A percentile compares a stretch with the other conserved stretches of the same genome.
Evolutionary conservation across 2,329 filamentous ascomycete species (phyloP).

Genomic region (Hirsutella thompsonii): DNA sequence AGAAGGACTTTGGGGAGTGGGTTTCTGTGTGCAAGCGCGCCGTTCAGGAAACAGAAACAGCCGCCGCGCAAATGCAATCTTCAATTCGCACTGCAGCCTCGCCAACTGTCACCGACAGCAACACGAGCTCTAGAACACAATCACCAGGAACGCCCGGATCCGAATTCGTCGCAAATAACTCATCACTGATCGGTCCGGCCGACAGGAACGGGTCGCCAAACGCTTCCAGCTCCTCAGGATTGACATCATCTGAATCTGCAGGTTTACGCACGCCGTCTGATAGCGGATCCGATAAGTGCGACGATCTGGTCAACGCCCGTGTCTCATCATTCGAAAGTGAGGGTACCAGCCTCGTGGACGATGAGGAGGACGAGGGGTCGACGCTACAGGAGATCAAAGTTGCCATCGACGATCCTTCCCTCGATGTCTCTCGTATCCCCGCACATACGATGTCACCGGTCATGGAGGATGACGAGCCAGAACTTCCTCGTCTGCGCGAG

Average conservation of each 20-base stretch:
- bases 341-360: background rate
- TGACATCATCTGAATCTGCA: background rate
- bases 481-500: conserved; percentile 22
- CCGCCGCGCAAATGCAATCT: background rate
- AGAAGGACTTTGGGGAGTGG: conserved; percentile 71
- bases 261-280: background rate
- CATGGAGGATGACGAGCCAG: conserved; percentile 17
- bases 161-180: too few species aligned
- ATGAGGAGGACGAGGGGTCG: background rate
- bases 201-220: background rate
- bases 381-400: background rate
- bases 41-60: conserved; percentile 54
- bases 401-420: background rate
- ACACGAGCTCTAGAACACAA: background rate
- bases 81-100: background rate
- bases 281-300: background rate
- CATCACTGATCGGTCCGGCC: background rate
- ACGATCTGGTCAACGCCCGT: background rate
- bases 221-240: background rate
- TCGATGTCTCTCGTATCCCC: conserved; percentile 5
- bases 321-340: background rate
- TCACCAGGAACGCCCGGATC: too few species aligned
- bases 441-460: conserved; percentile 8
- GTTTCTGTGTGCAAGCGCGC: conserved; percentile 62
- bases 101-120: background rate